Evolutionary conservation across 352 stramenopile genomes (phyloP), one percentile per base, ranked within the genome.

Genomic region (Globisporangium takayamanum): DNA sequence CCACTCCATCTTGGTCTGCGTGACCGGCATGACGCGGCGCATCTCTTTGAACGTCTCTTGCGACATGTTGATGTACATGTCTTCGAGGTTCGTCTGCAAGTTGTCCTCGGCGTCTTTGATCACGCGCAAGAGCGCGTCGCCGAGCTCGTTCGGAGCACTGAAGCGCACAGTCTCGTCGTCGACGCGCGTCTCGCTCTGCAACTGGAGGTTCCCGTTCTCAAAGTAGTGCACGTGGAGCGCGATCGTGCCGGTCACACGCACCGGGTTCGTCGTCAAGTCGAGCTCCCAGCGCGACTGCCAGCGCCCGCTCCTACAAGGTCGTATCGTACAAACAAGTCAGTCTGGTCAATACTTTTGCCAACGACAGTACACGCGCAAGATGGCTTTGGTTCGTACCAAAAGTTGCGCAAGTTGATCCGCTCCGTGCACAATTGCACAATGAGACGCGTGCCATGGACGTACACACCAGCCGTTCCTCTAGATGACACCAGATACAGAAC

Each of bases 1-100:
- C 85, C 85, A 95, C 15, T 58, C 16, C 14, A 58, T 20, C 52
- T 26, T 41, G 10, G 16, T 59, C 18, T 61, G 41, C 68, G 45
- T 66, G 88, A 80, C 76, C 50, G 95, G 94, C 83, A 98, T 96
- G 12, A 98, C 91, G 53, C 95, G 85, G 52, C 96, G 86, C 87
- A 99, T 97, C 61, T 95, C 88, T 69, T 96, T 96, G 65, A 97
- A 96, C 8, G 91, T 97, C 63, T 97, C 87, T 57, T 97, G 80
- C 33, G 88, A 96, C 90, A 98, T 98, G 66, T 95, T 97, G 60
- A 90, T 92, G 73, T 97, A 97, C 86, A 98, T 97, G 60, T 97
- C 90, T 65, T 94, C 89, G 16, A 98, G 72, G 33, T 92, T 87
- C 57, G 66, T 85, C 59, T 97, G 88, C 55, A 98, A 57, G 36